Evolutionary conservation across 495 filamentous ascomycete species (phyloP).

Genomic region (Penicillium fimorum): DNA sequence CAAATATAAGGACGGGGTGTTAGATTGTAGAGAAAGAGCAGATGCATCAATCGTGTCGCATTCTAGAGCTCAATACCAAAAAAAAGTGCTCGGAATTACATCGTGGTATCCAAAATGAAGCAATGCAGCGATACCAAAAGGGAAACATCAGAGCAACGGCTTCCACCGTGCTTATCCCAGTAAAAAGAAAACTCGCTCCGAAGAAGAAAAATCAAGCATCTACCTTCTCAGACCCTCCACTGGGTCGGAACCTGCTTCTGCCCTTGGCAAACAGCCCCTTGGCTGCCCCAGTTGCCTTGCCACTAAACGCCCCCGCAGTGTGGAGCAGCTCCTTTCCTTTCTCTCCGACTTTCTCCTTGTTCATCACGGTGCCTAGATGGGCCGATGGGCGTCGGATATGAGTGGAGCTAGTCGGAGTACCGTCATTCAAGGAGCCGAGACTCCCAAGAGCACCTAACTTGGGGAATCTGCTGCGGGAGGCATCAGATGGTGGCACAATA

Average conservation of each 20-base stretch:
- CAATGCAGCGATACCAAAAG: slow-evolving; percentile 32
- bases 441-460: slow-evolving; percentile 41
- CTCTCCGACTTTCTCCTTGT: slow-evolving; percentile 54
- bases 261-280: slow-evolving; percentile 87
- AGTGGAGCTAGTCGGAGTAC: slow-evolving; percentile 33
- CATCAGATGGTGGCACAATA: slow-evolving; percentile 30
- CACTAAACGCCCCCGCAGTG: slow-evolving; percentile 68
- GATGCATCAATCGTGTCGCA: slow-evolving; percentile 41
- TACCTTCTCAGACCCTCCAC: slow-evolving; percentile 72
- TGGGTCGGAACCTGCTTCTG: slow-evolving; percentile 69
- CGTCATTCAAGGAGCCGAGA: slow-evolving; percentile 44
- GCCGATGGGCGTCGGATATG: slow-evolving; percentile 38
- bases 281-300: slow-evolving; percentile 70
- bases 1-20: slow-evolving; percentile 17
- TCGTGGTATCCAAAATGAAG: slow-evolving; percentile 39
- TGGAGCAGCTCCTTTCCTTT: slow-evolving; percentile 86
- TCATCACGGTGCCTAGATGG: slow-evolving; percentile 40
- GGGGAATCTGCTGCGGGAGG: slow-evolving; percentile 47
- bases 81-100: slow-evolving; percentile 37
- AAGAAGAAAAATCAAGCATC: slow-evolving; percentile 57
- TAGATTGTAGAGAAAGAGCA: slow-evolving; percentile 16
- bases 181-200: slow-evolving; percentile 7
- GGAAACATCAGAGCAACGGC: slow-evolving; percentile 22
- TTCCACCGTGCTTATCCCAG: slow-evolving; percentile 20
- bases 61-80: slow-evolving; percentile 36